Evolutionary conservation across 768 basidiomycete genomes (phyloP).

Genomic region (Mycena rosella): DNA sequence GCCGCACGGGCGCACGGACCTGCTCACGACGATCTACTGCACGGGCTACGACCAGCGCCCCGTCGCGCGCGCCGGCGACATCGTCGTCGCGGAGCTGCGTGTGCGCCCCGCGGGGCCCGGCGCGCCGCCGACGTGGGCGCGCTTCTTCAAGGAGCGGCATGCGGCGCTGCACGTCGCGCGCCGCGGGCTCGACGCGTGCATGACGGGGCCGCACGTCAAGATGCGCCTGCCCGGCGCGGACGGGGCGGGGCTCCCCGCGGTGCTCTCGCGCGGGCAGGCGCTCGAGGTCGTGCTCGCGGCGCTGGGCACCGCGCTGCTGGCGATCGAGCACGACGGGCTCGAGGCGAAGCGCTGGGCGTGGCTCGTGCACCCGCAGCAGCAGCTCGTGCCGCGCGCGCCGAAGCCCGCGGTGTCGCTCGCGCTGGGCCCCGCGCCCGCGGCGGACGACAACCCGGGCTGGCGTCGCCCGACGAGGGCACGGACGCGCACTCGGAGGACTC

Average conservation of each 20-base stretch:
- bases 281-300: conserved; percentile 37
- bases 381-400: not conserved
- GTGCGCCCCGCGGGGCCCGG: conserved; percentile 23
- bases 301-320: conserved; percentile 32
- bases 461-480: conserved; percentile 7
- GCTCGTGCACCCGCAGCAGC: conserved; percentile 21
- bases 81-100: conserved; percentile 41
- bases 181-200: conserved; percentile 37
- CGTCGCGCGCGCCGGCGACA: conserved; percentile 27
- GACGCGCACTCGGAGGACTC: conserved; percentile 23
- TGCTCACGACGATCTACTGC: conserved; percentile 41
- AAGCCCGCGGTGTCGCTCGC: not conserved
- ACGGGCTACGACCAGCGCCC: conserved; percentile 39
- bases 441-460: conserved; percentile 14
- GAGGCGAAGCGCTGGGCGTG: conserved; percentile 39
- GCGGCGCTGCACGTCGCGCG: conserved; percentile 38
- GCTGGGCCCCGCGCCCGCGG: not conserved
- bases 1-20: conserved; percentile 34
- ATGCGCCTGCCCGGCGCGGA: conserved; percentile 24
- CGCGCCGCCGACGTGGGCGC: conserved; percentile 32
- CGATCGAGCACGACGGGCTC: conserved; percentile 40
- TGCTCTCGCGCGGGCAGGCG: conserved; percentile 37
- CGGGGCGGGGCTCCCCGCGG: conserved; percentile 15
- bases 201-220: conserved; percentile 34
- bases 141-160: conserved; percentile 40